A percentile compares a stretch with the other conserved stretches of the same genome.
Evolutionary conservation across 1,139 yeast species (phyloP).

Genomic region (Protomyces macrosporus): DNA sequence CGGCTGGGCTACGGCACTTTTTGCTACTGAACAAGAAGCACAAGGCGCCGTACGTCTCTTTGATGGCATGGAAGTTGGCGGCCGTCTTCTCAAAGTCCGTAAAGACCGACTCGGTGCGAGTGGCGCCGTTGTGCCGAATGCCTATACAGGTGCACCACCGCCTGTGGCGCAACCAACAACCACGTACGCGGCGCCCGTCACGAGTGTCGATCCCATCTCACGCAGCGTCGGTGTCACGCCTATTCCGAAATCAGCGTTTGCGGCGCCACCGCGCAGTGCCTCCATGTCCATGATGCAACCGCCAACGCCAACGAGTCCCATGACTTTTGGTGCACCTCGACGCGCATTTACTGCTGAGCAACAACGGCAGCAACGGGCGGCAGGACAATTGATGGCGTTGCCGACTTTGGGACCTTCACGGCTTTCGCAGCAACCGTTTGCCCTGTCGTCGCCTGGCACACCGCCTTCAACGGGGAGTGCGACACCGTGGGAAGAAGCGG

Average conservation of each 20-base stretch:
- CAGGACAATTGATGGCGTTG: background rate
- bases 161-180: background rate
- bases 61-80: constrained; percentile 52
- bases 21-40: constrained; percentile 49
- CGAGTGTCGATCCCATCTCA: background rate
- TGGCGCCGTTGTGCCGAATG: background rate
- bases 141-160: background rate
- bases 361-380: background rate
- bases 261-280: background rate
- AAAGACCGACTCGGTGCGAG: constrained; percentile 42
- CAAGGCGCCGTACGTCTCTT: constrained; percentile 48
- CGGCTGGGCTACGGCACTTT: constrained; percentile 65
- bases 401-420: background rate
- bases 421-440: background rate
- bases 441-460: too few relatives aligned
- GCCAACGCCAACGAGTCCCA: background rate
- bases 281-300: background rate
- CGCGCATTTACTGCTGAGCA: background rate
- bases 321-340: background rate
- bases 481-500: too few relatives aligned
- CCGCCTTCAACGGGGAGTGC: too few relatives aligned
- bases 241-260: background rate
- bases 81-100: constrained; percentile 57
- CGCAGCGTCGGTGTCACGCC: background rate
- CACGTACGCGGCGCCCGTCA: background rate